Base-by-base conservation (phyloP, 352 stramenopile genomes). In the Pythium monospermum region DNA sequence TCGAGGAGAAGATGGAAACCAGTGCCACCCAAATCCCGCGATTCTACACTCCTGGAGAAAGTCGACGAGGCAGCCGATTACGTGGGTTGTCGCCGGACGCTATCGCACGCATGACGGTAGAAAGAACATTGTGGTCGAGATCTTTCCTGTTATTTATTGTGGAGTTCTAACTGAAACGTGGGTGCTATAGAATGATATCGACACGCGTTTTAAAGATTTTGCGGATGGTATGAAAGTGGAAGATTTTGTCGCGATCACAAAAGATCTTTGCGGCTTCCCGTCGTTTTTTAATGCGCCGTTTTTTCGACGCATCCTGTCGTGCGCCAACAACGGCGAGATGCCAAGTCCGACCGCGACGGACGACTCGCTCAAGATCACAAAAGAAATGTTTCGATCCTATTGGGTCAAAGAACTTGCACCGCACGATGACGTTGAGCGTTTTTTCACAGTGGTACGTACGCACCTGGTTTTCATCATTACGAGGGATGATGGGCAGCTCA, bases 201-300 rank as follows among this genome's bases (percentile, higher is more conserved):
- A 91, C 35, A 65, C 76, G 19, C 78, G 80, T 6, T 94, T 94
- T 41, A 61, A 68, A 15, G 77, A 91, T 19, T 90, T 87, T 41
- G 63, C 78, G 1, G 80, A 94, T 13, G 83, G 83, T 31, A 90
- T 94, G 76, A 89, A 86, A 40, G 75, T 91, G 11, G 79, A 91
- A 47, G 77, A 89, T 42, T 94, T 94, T 59, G 94, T 98, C 31
- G 77, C 91, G 6, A 94, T 99, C 23, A 98, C 95, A 3, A 99
- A 99, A 66, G 96, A 98, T 49, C 71, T 99, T 16, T 99, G 95
- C 65, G 83, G 87, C 8, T 98, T 99, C 68, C 96, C 96, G n/a
- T 98, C 92, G 19, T 99, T 99, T 71, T 99, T 99, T 66, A 98
- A 99, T 62, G 85, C 87, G 27, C 93, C 96, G 37, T 86, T 99